Evolutionary conservation across 352 stramenopile species (phyloP).

Genomic region (Pythium dissotocum): DNA sequence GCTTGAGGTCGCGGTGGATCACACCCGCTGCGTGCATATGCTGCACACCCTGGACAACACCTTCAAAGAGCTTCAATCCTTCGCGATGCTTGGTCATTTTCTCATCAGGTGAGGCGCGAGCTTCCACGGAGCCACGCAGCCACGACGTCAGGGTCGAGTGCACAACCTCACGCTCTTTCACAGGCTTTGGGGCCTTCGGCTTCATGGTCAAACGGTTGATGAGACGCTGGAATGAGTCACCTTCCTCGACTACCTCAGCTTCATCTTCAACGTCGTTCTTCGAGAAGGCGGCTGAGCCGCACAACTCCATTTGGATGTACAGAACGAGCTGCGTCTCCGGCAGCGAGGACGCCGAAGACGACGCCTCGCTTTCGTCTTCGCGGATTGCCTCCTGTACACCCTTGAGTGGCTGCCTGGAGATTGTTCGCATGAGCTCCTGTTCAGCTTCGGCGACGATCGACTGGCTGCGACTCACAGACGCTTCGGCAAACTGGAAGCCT

Average conservation of each 20-base stretch:
- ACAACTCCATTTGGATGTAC: slow-evolving; percentile 85
- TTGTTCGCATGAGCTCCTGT: slow-evolving; percentile 21
- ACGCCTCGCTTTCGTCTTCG: slow-evolving; percentile 30
- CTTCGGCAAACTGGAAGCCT: slow-evolving; percentile 64
- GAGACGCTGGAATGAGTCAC: slow-evolving; percentile 39
- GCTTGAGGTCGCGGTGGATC: slow-evolving; percentile 37
- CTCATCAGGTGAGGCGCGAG: slow-evolving; percentile 27
- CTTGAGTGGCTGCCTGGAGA: slow-evolving; percentile 11
- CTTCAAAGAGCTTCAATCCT: slow-evolving; percentile 62
- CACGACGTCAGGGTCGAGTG: slow-evolving; percentile 69
- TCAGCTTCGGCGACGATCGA: slow-evolving; percentile 34
- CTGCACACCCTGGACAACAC: slow-evolving; percentile 65
- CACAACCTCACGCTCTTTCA: slow-evolving; percentile 9
- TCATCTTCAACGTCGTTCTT: slow-evolving; percentile 24
- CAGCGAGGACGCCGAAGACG: background rate
- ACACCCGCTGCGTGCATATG: slow-evolving; percentile 68
- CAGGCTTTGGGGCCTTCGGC: background rate
- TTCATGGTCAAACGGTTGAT: slow-evolving; percentile 43
- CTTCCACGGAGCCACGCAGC: slow-evolving; percentile 67
- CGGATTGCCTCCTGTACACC: slow-evolving; percentile 14
- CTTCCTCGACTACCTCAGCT: slow-evolving; percentile 29
- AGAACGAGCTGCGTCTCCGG: slow-evolving; percentile 46
- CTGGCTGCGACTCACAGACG: slow-evolving; percentile 26
- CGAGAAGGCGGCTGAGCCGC: slow-evolving; percentile 28
- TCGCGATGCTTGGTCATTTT: slow-evolving; percentile 50